Conservation (phyloP, 1,284 basidiomycete species). For the Tilletia indica region DNA sequence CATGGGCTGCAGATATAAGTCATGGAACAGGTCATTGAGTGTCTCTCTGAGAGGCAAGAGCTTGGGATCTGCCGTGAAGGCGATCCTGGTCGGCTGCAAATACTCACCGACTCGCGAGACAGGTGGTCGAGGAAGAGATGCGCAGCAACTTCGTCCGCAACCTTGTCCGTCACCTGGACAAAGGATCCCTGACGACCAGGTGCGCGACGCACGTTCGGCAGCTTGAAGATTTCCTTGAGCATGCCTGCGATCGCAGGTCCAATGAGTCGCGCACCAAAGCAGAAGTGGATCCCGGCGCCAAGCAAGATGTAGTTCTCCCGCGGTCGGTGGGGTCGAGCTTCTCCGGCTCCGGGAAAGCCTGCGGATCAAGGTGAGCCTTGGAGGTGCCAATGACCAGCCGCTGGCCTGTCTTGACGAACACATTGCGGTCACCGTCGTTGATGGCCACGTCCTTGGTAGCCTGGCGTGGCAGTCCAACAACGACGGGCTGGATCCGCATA, state of each 20-base stretch:
- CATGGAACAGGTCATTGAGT: too few species aligned
- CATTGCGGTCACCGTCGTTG: conserved; percentile 22
- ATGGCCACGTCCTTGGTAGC: conserved; percentile 21
- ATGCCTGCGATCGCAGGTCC: conserved; percentile 59
- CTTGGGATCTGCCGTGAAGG: too few species aligned
- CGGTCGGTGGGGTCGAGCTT: conserved; percentile 61
- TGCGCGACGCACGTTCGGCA: conserved; percentile 62
- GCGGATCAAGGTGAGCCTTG: conserved; percentile 55
- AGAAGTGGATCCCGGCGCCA: conserved; percentile 64
- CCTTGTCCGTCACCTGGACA: conserved; percentile 2
- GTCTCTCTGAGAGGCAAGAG: not conserved
- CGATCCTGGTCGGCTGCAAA: too few species aligned
- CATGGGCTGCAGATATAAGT: not conserved
- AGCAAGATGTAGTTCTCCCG: conserved; percentile 58
- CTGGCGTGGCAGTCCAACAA: conserved; percentile 26
- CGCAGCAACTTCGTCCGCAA: conserved; percentile 7
- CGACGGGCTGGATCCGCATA: conserved; percentile 26
- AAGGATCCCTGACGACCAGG: conserved; percentile 63
- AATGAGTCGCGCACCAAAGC: conserved; percentile 24
- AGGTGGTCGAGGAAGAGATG: conserved; percentile 5
- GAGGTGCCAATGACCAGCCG: conserved; percentile 31
- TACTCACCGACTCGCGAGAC: not conserved
- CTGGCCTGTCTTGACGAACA: conserved; percentile 35
- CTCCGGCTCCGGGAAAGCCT: conserved; percentile 62
- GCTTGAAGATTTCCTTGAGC: conserved; percentile 50